A percentile compares a stretch with the other conserved stretches of the same genome.
These are phyloP conservation scores for Globisporangium splendens DNA, from an alignment of 352 stramenopile species.

Conservation along the genomic window DNA sequence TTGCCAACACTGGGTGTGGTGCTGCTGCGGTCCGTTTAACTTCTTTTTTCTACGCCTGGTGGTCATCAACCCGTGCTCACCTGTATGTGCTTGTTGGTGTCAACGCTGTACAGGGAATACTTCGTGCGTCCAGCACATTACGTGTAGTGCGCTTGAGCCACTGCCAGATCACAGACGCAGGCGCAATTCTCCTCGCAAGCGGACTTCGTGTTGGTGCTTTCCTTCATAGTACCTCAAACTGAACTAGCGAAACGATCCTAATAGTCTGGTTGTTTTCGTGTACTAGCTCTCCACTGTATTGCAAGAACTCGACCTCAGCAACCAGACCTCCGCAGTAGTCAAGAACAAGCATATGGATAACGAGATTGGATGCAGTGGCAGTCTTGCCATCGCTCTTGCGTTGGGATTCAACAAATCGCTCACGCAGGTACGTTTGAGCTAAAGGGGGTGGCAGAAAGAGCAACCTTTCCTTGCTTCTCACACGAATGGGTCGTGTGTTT, in stretches of 20 bases:
- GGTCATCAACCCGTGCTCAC: neutral
- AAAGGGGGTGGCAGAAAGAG: neutral
- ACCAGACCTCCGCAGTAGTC: conserved; percentile 21
- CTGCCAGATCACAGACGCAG: conserved; percentile 41
- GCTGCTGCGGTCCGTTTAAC: conserved; percentile 7
- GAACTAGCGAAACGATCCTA: neutral
- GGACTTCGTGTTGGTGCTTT: conserved; percentile 25
- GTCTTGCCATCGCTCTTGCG: conserved; percentile 24
- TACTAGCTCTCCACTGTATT: conserved; percentile 13
- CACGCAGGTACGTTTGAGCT: conserved; percentile 6
- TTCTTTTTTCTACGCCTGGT: neutral
- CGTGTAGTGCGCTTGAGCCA: conserved; percentile 27
- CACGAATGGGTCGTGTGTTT: neutral
- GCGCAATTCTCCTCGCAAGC: conserved; percentile 38
- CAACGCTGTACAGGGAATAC: conserved; percentile 14
- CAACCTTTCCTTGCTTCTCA: neutral
- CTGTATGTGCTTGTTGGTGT: neutral
- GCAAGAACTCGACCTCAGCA: conserved; percentile 35
- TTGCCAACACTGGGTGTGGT: conserved; percentile 25
- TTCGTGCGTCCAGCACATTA: conserved; percentile 15
- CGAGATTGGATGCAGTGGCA: conserved; percentile 21
- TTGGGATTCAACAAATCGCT: conserved; percentile 32
- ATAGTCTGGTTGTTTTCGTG: neutral
- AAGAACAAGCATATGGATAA: conserved; percentile 28
- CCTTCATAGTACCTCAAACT: neutral